Percentiles rank a stretch among this genome's conserved stretches.
Evolutionary conservation across 441 rosid species (phyloP).

Genomic region (Populus hybrid): DNA sequence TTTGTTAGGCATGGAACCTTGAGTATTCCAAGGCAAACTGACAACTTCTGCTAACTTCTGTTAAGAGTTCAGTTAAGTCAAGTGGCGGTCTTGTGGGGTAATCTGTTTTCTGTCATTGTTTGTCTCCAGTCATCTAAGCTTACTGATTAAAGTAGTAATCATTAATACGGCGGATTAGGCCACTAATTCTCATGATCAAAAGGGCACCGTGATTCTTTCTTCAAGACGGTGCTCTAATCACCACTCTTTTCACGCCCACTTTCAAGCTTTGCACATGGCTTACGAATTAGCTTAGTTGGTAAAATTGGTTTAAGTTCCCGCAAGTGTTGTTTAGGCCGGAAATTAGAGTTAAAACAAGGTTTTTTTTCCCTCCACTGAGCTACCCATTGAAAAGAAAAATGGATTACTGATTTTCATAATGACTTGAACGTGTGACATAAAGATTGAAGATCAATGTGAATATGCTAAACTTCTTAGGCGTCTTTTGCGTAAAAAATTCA

Average conservation of each 20-base stretch:
- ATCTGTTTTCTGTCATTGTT: constrained; percentile 6
- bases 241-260: background rate
- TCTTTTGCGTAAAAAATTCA: background rate
- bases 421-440: background rate
- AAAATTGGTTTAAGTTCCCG: too few relatives aligned
- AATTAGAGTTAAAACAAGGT: too few relatives aligned
- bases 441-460: background rate
- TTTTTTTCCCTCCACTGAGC: too few relatives aligned
- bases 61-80: constrained; percentile 9
- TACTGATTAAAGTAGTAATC: background rate
- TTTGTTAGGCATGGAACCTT: constrained; percentile 17
- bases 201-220: background rate
- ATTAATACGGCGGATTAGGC: background rate
- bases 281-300: background rate
- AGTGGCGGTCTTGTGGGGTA: constrained; percentile 28
- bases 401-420: too few relatives aligned
- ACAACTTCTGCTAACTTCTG: constrained; percentile 21
- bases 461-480: background rate
- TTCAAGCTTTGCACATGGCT: background rate
- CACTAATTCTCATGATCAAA: background rate
- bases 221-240: background rate
- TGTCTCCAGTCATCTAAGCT: constrained; percentile 5
- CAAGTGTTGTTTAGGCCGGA: too few relatives aligned
- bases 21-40: constrained; percentile 27
- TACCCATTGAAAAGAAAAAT: too few relatives aligned